A percentile compares a stretch with the other conserved stretches of the same genome.
phyloP scores from a whole-genome alignment of 305 asterid species.

The Solanum aculeatissimum region DNA sequence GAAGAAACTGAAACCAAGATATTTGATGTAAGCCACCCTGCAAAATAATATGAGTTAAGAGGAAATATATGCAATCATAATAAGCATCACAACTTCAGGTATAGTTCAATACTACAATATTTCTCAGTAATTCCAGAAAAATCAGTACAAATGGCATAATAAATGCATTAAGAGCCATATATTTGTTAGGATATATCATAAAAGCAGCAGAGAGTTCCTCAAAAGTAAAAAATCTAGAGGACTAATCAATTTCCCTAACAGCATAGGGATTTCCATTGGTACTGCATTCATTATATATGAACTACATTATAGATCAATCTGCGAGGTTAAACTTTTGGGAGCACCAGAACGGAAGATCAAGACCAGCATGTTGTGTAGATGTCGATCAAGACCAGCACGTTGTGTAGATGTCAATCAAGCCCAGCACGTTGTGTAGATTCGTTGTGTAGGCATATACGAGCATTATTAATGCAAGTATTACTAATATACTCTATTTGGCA shows the following conservation, averaged over 20 bases:
- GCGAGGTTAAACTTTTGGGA: neutral
- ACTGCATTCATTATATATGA: neutral
- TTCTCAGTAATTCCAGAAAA: neutral
- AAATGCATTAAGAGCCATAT: neutral
- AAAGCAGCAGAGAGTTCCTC: neutral
- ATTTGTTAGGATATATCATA: neutral
- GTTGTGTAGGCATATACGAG: too few species aligned
- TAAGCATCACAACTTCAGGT: neutral
- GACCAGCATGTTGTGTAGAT: neutral
- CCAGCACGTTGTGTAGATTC: too few species aligned
- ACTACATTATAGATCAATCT: neutral
- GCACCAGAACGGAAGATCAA: neutral
- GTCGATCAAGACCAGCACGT: neutral
- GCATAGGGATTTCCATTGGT: neutral
- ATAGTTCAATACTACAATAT: neutral
- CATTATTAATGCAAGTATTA: too few species aligned
- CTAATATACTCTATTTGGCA: too few species aligned
- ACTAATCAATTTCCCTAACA: neutral
- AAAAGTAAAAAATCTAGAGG: neutral
- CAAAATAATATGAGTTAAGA: neutral
- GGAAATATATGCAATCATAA: neutral
- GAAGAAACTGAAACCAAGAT: conserved; percentile 99
- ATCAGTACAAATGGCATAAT: neutral
- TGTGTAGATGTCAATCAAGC: neutral
- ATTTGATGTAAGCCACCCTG: conserved; percentile 97